Base-by-base conservation (phyloP, 2,329 filamentous ascomycete species). In the Chaetomium olivaceum region DNA sequence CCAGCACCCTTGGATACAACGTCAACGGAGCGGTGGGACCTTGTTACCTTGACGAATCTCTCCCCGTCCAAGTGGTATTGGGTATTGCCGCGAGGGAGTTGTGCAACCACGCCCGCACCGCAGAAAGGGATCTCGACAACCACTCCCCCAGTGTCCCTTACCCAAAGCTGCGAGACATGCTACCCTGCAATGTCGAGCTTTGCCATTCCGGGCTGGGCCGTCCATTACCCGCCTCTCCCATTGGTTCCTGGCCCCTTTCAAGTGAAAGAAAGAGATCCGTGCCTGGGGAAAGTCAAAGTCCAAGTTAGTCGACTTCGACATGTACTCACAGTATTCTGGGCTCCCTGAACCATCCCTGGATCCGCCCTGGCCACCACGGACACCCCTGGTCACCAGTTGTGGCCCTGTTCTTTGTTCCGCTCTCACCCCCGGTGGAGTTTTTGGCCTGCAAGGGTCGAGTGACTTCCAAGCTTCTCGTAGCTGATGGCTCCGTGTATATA, bases 401-500 rank as follows among this genome's bases (percentile, higher is more conserved):
- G 61, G 55, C 62, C 62, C 50, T 29, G 23, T 52, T 54, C 59
- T 56, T 51, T 56, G 50, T 62, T 43, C 36, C 25, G 31, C 48
- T 39, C 52, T 56, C 52, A 48, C 61, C 61, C 61, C 54, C 59
- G 63, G 63, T 65, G 54, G 48, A 57, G 55, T 25, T 3, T 29
- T 3, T 29, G 43, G 52, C 55, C 1, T 29, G 51, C 52, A 39
- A 43, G 55, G 62, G 48, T 43, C 9, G 33, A 51, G 9, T 55
- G 62, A 12, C 43, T 56, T 59, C 55, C 11, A 21, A 21, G 33
- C 48, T 48, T 48, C 55, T 12, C 50, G 58, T 25, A 58, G 43
- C n/a, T 33, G 55, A 29, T 58, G 29, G 9, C 25, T 36, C 50
- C 54, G 27, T 63, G 62, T 69, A 69, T 72, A 72, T 72, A 72